These are phyloP conservation scores for Coniochaeta sp. DNA, from an alignment of 2,329 filamentous ascomycete species.

Conservation along the genomic window DNA sequence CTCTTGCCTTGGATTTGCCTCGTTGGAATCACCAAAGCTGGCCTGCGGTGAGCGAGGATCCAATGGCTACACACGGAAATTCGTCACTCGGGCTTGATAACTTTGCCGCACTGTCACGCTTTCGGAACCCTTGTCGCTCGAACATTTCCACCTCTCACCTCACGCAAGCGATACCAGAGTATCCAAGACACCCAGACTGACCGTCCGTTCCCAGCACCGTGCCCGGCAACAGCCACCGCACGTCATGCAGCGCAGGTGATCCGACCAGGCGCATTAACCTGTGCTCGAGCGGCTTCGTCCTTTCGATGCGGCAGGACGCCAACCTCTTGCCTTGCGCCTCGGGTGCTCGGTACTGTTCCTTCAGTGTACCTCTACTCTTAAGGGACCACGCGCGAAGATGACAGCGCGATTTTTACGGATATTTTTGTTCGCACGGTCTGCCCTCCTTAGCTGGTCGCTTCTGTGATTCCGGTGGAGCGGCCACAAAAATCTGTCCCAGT, in stretches of 20 bases:
- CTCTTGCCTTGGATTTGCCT: conserved; percentile 22
- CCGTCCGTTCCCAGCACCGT: conserved; percentile 30
- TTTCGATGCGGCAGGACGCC: conserved; percentile 41
- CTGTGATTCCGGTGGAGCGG: conserved; percentile 50
- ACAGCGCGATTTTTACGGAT: conserved; percentile 85
- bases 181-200: conserved; percentile 13
- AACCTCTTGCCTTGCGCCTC: conserved; percentile 25
- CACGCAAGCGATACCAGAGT: conserved; percentile 6
- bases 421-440: conserved; percentile 80
- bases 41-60: conserved; percentile 30
- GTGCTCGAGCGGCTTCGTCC: conserved; percentile 32
- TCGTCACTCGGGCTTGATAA: conserved; percentile 24
- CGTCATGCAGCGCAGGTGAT: conserved; percentile 40
- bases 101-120: conserved; percentile 31
- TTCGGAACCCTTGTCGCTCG: conserved; percentile 31
- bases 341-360: not conserved
- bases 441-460: conserved; percentile 48
- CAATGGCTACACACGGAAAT: conserved; percentile 40
- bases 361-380: conserved; percentile 22
- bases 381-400: conserved; percentile 37
- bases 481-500: conserved; percentile 94
- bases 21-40: conserved; percentile 34
- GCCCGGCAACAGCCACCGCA: conserved; percentile 33
- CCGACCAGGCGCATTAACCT: conserved; percentile 53
- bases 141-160: conserved; percentile 4